Evolutionary conservation across 495 filamentous ascomycete genomes (phyloP).

Genomic region (Aspergillus cristatus): DNA sequence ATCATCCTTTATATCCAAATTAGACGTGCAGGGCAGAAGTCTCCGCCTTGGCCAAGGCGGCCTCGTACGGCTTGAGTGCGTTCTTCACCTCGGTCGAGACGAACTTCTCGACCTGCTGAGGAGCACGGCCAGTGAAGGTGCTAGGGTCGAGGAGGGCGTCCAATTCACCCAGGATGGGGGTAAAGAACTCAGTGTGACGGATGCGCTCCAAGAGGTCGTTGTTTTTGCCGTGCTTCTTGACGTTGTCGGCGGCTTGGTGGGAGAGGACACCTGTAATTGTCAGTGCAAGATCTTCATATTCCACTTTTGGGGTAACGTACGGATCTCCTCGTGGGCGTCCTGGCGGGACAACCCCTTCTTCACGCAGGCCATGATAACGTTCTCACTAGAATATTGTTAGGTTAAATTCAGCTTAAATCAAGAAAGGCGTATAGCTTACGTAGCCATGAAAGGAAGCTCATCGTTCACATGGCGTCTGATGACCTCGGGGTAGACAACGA

Average conservation of each 20-base stretch:
- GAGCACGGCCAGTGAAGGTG: constrained; percentile 58
- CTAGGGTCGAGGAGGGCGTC: constrained; percentile 61
- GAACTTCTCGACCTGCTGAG: constrained; percentile 50
- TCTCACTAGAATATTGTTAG: constrained; percentile 27
- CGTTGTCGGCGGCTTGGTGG: constrained; percentile 71
- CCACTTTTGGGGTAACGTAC: constrained; percentile 13
- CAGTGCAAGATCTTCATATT: constrained; percentile 2
- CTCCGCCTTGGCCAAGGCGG: constrained; percentile 30
- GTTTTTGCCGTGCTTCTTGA: constrained; percentile 69
- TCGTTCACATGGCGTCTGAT: constrained; percentile 60
- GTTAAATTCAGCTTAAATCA: background rate
- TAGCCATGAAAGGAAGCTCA: constrained; percentile 87
- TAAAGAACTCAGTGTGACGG: constrained; percentile 66
- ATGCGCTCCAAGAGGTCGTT: constrained; percentile 85
- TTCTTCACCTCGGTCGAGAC: constrained; percentile 43
- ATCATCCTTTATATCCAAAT: background rate
- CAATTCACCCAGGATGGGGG: constrained; percentile 67
- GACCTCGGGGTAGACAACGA: constrained; percentile 78
- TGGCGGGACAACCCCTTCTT: constrained; percentile 69
- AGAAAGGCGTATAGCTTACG: constrained; percentile 33
- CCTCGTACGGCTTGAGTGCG: constrained; percentile 42
- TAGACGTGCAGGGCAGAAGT: constrained; percentile 46
- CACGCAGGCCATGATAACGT: constrained; percentile 73
- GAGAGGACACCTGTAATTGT: constrained; percentile 56
- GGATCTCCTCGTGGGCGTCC: constrained; percentile 85